Conservation (phyloP, 2,329 filamentous ascomycete genomes). For the Cladosporium cucumerinum region DNA sequence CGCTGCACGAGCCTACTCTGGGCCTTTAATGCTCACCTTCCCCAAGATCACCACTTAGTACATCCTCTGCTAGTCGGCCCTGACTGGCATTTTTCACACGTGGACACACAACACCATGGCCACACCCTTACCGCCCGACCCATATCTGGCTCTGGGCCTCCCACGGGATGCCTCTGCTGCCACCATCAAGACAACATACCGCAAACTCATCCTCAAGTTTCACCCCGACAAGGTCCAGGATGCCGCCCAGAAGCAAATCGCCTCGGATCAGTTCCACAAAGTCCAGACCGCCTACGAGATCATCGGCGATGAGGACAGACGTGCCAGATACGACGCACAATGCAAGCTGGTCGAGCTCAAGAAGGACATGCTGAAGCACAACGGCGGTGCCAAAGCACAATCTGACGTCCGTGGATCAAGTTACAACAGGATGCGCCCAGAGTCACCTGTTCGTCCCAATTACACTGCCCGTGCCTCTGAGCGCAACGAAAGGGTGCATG, state of each 20-base stretch:
- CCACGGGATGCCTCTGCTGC: slow-evolving; percentile 68
- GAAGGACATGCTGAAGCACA: slow-evolving; percentile 48
- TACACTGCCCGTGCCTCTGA: slow-evolving; percentile 24
- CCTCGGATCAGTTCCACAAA: slow-evolving; percentile 84
- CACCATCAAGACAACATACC: slow-evolving; percentile 85
- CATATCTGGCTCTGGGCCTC: slow-evolving; percentile 76
- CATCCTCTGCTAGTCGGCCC: neutral
- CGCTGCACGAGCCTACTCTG: slow-evolving; percentile 16
- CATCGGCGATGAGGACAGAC: slow-evolving; percentile 71
- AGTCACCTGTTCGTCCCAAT: slow-evolving; percentile 31
- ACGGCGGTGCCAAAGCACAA: slow-evolving; percentile 22
- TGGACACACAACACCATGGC: slow-evolving; percentile 12
- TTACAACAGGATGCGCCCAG: slow-evolving; percentile 32
- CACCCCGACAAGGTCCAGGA: slow-evolving; percentile 69
- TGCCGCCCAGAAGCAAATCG: slow-evolving; percentile 68
- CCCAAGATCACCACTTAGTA: slow-evolving; percentile 2
- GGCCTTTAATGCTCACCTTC: slow-evolving; percentile 14
- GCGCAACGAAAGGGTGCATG: slow-evolving; percentile 21
- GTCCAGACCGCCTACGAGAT: slow-evolving; percentile 93
- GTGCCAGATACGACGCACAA: slow-evolving; percentile 74
- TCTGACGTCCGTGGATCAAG: slow-evolving; percentile 32
- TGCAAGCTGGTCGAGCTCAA: slow-evolving; percentile 64
- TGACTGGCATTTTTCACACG: slow-evolving; percentile 22
- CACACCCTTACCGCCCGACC: slow-evolving; percentile 58
- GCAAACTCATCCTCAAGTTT: slow-evolving; percentile 81